phyloP scores from a whole-genome alignment of 306 rosid species.

The Medicago arabica region DNA sequence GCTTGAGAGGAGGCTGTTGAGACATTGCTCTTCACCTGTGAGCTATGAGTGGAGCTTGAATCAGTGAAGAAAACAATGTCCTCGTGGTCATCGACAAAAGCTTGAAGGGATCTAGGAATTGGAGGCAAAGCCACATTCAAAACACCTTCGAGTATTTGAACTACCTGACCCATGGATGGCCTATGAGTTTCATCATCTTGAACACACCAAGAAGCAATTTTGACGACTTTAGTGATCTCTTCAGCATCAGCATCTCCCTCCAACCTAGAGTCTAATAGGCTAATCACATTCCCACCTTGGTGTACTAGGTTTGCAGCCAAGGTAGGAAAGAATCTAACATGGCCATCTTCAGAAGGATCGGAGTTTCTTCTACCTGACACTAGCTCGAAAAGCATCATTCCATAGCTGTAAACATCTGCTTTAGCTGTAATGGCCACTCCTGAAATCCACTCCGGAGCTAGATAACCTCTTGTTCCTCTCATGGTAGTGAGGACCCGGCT shows the following conservation, averaged over 20 bases:
- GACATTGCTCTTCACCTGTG: constrained; percentile 48
- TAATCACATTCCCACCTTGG: constrained; percentile 55
- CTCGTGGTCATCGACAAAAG: constrained; percentile 62
- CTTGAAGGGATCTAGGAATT: constrained; percentile 61
- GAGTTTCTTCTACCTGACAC: constrained; percentile 85
- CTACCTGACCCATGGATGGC: constrained; percentile 85
- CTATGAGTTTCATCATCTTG: constrained; percentile 78
- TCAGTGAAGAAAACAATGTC: constrained; percentile 64
- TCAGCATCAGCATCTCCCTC: constrained; percentile 57
- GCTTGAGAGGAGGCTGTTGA: constrained; percentile 52
- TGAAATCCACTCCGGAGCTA: constrained; percentile 92
- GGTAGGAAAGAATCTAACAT: constrained; percentile 65
- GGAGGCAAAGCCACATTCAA: constrained; percentile 66
- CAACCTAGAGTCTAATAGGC: constrained; percentile 64
- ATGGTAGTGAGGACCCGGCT: constrained; percentile 87
- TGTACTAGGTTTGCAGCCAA: constrained; percentile 52
- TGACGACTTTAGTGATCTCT: constrained; percentile 58
- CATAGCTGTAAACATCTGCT: constrained; percentile 91
- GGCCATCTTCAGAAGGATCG: constrained; percentile 62
- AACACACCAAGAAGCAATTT: constrained; percentile 85
- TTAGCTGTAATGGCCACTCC: constrained; percentile 85
- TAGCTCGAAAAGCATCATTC: constrained; percentile 90
- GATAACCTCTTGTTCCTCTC: constrained; percentile 96
- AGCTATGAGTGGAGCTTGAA: constrained; percentile 61
- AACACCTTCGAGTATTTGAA: constrained; percentile 79